These are phyloP conservation scores for Obelidium mucronatum DNA, from an alignment of 192 early-diverging fungal genomes.

Conservation along the genomic window DNA sequence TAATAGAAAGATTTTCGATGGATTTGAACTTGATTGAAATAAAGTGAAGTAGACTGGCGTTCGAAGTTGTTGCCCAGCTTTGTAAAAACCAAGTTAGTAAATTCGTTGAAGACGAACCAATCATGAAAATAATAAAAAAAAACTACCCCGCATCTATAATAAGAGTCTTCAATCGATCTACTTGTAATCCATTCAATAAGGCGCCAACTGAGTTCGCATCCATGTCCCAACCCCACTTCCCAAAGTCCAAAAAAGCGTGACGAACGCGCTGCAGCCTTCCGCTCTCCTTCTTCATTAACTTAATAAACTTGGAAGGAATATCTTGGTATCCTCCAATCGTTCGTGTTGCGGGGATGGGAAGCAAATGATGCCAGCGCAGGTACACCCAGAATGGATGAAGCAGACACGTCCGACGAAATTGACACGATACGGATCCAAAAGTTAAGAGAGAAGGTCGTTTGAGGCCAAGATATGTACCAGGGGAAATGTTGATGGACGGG, in stretches of 20 bases:
- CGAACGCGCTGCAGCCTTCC: neutral
- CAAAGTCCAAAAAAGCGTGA: constrained; percentile 4
- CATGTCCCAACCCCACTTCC: neutral
- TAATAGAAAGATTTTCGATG: neutral
- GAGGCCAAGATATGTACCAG: neutral
- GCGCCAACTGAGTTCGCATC: neutral
- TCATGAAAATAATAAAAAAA: neutral
- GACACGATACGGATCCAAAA: neutral
- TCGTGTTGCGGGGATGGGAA: neutral
- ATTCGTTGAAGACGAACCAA: neutral
- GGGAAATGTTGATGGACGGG: neutral
- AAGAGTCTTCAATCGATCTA: neutral
- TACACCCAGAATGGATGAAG: constrained; percentile 1
- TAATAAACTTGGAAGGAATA: neutral
- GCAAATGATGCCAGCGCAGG: constrained; percentile 11
- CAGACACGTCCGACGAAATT: neutral
- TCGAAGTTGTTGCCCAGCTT: neutral
- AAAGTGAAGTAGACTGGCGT: neutral
- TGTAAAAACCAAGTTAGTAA: too few relatives aligned
- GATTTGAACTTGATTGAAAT: constrained; percentile 13
- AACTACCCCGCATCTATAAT: constrained; percentile 5
- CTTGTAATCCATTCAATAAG: neutral
- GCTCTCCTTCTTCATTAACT: neutral
- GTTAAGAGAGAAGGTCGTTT: neutral
- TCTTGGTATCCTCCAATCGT: neutral